Evolutionary conservation across 2,329 filamentous ascomycete genomes (phyloP).

Genomic region (Fusarium siculi): DNA sequence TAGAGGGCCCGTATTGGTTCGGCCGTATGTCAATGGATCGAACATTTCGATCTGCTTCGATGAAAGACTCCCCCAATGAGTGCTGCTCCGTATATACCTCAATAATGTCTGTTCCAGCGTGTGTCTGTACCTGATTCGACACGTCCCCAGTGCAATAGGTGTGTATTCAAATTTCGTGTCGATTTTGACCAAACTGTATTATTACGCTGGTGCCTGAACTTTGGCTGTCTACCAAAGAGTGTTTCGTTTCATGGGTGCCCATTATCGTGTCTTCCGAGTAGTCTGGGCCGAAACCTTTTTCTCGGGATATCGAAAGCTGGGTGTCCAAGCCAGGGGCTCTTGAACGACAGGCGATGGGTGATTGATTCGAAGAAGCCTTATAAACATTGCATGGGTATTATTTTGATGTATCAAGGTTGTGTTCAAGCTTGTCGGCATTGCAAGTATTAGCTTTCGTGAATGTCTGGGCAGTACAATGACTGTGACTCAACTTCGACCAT

Average conservation of each 20-base stretch:
- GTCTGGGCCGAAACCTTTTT: background rate
- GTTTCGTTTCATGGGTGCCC: background rate
- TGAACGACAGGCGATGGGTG: background rate
- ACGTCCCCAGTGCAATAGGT: background rate
- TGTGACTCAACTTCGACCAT: background rate
- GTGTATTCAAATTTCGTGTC: background rate
- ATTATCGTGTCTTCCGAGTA: background rate
- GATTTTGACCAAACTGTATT: background rate
- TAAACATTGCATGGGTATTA: background rate
- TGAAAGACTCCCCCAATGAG: no score
- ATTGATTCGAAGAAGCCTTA: background rate
- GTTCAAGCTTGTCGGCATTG: background rate
- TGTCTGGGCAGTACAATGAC: background rate
- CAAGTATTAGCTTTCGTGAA: background rate
- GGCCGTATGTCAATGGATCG: background rate
- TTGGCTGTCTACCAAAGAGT: background rate
- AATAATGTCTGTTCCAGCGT: background rate
- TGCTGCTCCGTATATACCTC: background rate
- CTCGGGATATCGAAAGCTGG: background rate
- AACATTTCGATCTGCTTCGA: background rate
- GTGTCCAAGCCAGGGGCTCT: background rate
- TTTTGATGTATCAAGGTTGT: background rate
- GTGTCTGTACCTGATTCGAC: background rate
- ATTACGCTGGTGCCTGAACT: background rate
- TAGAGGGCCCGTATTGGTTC: background rate